Conservation (phyloP, 805 yeast species). For the Zygotorulaspora sp. region DNA sequence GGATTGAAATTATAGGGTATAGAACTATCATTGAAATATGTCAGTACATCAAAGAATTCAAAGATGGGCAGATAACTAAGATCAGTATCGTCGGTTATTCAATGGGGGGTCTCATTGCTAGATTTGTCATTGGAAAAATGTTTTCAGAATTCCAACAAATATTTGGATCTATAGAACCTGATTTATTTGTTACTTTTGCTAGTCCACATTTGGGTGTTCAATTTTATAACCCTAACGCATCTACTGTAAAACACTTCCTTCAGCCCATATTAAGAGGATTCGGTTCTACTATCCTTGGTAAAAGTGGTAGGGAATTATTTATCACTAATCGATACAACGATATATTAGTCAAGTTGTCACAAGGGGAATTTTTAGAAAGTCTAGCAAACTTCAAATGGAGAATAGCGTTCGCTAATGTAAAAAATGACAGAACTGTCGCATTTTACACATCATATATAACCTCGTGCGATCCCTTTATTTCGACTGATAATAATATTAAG, state of each 20-base stretch:
- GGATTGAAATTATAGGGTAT: constrained; percentile 67
- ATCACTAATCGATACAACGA: constrained; percentile 40
- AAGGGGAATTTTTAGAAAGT: constrained; percentile 48
- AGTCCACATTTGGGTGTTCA: constrained; percentile 70
- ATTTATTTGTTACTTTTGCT: constrained; percentile 63
- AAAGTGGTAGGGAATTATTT: constrained; percentile 74
- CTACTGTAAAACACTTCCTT: constrained; percentile 23
- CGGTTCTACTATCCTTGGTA: constrained; percentile 55
- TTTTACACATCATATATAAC: constrained; percentile 81
- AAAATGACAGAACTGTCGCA: constrained; percentile 82
- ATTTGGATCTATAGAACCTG: constrained; percentile 59
- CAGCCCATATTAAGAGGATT: constrained; percentile 41
- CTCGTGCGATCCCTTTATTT: constrained; percentile 66
- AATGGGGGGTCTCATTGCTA: constrained; percentile 77
- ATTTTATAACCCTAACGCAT: constrained; percentile 40
- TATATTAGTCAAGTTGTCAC: constrained; percentile 41
- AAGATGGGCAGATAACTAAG: constrained; percentile 36
- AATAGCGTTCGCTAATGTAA: constrained; percentile 64
- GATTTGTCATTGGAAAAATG: constrained; percentile 73
- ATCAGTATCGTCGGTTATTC: constrained; percentile 85
- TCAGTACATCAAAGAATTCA: constrained; percentile 37
- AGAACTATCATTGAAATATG: constrained; percentile 65
- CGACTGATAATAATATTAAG: constrained; percentile 44
- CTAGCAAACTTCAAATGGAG: constrained; percentile 53
- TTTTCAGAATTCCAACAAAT: constrained; percentile 47